Conservation (phyloP, 1,284 basidiomycete species). For the Malassezia sympodialis region DNA sequence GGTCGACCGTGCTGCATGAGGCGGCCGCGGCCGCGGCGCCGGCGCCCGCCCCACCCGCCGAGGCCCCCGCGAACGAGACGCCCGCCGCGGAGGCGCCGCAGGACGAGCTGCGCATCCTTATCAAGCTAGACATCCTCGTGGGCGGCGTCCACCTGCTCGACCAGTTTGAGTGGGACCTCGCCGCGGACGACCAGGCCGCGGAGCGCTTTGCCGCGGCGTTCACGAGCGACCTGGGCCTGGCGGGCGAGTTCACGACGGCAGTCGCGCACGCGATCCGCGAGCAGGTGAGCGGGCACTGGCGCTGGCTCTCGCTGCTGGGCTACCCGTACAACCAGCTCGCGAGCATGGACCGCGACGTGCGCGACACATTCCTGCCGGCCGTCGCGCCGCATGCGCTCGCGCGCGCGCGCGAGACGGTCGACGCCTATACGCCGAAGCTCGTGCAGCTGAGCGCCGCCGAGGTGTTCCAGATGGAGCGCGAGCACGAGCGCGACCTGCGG, state of each 20-base stretch:
- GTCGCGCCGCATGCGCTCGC: conserved; percentile 50
- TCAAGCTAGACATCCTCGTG: conserved; percentile 94
- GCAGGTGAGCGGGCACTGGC: conserved; percentile 81
- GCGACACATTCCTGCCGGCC: conserved; percentile 73
- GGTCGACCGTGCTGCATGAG: not conserved
- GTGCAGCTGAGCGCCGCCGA: conserved; percentile 80
- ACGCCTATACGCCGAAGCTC: conserved; percentile 70
- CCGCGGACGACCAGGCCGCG: conserved; percentile 62
- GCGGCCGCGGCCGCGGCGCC: not conserved
- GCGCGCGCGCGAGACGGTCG: conserved; percentile 59
- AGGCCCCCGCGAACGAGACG: conserved; percentile 15
- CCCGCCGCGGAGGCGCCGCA: not conserved
- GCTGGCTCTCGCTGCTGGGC: conserved; percentile 81
- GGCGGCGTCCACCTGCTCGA: conserved; percentile 88
- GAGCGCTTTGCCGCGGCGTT: conserved; percentile 88
- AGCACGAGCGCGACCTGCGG: conserved; percentile 81
- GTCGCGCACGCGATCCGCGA: conserved; percentile 92
- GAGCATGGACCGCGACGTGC: conserved; percentile 82
- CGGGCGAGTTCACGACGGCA: conserved; percentile 77
- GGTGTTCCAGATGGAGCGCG: conserved; percentile 72
- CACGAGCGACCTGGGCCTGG: conserved; percentile 73
- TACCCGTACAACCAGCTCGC: conserved; percentile 69
- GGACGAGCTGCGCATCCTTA: conserved; percentile 70
- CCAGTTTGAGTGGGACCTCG: conserved; percentile 96
- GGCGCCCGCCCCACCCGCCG: conserved; percentile 36